A percentile compares a stretch with the other conserved stretches of the same genome.
Conservation (phyloP, 108 stramenopile species). For the Cyclostephanos invisitatus region DNA sequence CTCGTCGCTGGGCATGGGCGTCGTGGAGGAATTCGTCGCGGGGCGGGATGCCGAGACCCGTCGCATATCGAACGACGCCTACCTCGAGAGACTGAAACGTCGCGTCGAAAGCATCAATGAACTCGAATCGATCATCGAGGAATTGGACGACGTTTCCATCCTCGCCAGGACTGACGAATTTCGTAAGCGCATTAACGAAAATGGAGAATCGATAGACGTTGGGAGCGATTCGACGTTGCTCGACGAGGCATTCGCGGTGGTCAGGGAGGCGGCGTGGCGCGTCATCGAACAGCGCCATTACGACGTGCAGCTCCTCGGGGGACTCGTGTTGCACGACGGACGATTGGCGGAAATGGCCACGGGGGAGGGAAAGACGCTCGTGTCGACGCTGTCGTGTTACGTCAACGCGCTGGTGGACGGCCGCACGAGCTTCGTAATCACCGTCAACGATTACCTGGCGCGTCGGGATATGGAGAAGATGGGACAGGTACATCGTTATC, state of each 20-base stretch:
- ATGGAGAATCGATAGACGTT: conserved; percentile 76
- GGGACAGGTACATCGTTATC: conserved; percentile 91
- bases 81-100: no score
- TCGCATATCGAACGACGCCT: conserved; percentile 59
- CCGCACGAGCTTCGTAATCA: conserved; percentile 81
- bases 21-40: conserved; percentile 82
- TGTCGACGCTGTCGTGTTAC: conserved; percentile 88
- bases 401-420: conserved; percentile 82
- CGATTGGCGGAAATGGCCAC: conserved; percentile 95
- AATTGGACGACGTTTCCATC: conserved; percentile 85
- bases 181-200: conserved; percentile 55
- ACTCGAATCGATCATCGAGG: conserved; percentile 83
- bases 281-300: conserved; percentile 92
- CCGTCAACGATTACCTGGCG: conserved; percentile 96
- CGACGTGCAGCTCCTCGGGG: conserved; percentile 94
- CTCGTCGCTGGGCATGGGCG: conserved; percentile 61
- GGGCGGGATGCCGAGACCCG: conserved; percentile 58
- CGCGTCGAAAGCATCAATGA: conserved; percentile 86
- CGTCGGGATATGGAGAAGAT: conserved; percentile 93
- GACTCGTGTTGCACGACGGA: conserved; percentile 90
- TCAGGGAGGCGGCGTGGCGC: conserved; percentile 96
- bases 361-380: conserved; percentile 96
- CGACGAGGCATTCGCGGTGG: conserved; percentile 95
- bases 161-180: conserved; percentile 85
- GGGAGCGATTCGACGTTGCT: conserved; percentile 44